These are phyloP conservation scores for Apophysomyces variabilis DNA, from an alignment of 371 early-diverging fungal species.

Conservation along the genomic window DNA sequence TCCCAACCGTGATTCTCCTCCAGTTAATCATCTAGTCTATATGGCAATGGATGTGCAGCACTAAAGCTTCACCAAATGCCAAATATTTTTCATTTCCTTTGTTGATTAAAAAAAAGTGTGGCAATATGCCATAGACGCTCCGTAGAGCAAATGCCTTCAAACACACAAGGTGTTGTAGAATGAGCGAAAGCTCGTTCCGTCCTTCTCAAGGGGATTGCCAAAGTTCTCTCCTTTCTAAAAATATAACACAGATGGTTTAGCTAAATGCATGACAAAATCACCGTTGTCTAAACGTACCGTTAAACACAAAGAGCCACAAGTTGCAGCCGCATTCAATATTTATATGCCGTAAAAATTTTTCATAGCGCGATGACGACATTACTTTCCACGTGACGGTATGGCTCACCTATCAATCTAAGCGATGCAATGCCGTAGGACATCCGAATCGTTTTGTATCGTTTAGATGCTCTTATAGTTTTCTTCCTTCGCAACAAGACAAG, in stretches of 20 bases:
- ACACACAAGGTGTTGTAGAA: constrained; percentile 42
- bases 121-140: constrained; percentile 49
- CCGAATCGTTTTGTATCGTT: too few relatives aligned
- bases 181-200: constrained; percentile 56
- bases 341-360: too few relatives aligned
- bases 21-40: neutral
- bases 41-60: neutral
- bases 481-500: too few relatives aligned
- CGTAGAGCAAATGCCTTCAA: constrained; percentile 43
- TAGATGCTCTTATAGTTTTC: too few relatives aligned
- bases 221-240: constrained; percentile 56
- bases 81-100: constrained; percentile 31
- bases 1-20: too few relatives aligned
- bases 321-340: too few relatives aligned
- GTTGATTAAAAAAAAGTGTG: constrained; percentile 31
- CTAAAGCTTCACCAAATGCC: neutral
- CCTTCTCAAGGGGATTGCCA: constrained; percentile 63
- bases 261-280: neutral
- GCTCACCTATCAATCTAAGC: too few relatives aligned
- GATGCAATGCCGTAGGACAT: too few relatives aligned
- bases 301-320: constrained; percentile 29
- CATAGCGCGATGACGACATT: too few relatives aligned
- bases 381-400: too few relatives aligned
- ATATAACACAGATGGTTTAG: neutral
- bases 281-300: constrained; percentile 23